Conservation (phyloP, 1,284 basidiomycete species). For the Malassezia equina region DNA sequence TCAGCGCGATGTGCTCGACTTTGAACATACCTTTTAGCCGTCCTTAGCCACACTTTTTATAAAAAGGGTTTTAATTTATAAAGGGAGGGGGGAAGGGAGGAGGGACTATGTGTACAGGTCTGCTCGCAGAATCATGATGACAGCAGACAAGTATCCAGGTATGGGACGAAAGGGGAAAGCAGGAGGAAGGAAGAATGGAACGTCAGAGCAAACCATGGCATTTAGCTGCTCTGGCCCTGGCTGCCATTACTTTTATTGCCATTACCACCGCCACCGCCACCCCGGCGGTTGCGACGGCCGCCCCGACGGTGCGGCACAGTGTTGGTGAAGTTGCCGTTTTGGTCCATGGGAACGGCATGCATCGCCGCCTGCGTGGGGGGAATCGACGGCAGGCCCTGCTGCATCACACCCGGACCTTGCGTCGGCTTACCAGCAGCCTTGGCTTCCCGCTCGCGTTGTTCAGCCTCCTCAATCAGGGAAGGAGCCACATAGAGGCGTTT, state of each 20-base stretch:
- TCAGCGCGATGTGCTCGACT: constrained; percentile 13
- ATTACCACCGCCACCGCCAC: constrained; percentile 3
- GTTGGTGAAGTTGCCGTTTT: constrained; percentile 44
- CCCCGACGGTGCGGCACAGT: constrained; percentile 31
- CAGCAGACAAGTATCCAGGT: neutral
- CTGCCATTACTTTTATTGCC: neutral
- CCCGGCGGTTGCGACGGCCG: constrained; percentile 19
- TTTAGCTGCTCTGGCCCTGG: neutral
- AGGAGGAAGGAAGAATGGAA: neutral
- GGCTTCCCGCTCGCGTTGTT: constrained; percentile 16
- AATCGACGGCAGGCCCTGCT: constrained; percentile 45
- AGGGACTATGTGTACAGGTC: constrained; percentile 4
- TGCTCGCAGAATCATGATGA: neutral
- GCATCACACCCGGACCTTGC: constrained; percentile 26
- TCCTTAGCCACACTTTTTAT: neutral
- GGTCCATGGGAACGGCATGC: constrained; percentile 40
- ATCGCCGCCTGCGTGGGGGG: constrained; percentile 46
- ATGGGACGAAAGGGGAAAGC: neutral
- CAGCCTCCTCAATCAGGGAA: constrained; percentile 36
- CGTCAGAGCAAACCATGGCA: neutral
- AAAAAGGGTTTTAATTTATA: constrained; percentile 2
- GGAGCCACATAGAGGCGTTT: constrained; percentile 64
- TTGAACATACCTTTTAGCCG: constrained; percentile 8
- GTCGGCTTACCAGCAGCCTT: constrained; percentile 8
- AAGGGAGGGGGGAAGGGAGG: neutral